Evolutionary conservation across 2,329 filamentous ascomycete species (phyloP).

Genomic region (Stagonosporopsis vannaccii): DNA sequence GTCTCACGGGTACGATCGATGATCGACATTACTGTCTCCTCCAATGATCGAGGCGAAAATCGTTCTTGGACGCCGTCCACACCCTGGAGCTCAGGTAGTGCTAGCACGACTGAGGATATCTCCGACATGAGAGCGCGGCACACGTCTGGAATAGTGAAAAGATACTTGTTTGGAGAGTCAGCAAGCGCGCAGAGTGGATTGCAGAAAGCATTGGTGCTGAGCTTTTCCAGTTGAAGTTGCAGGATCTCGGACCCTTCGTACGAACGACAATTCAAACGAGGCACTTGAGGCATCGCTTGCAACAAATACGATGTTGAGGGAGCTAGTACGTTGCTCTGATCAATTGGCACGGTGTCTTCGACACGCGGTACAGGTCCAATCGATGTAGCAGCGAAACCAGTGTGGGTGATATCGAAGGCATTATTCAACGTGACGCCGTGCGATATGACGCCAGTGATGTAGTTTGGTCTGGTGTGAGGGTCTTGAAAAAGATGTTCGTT

Average conservation of each 20-base stretch:
- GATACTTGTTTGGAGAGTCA: conserved; percentile 74
- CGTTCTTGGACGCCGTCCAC: conserved; percentile 67
- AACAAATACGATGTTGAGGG: conserved; percentile 66
- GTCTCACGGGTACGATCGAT: conserved; percentile 64
- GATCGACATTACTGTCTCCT: conserved; percentile 63
- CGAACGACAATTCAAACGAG: conserved; percentile 64
- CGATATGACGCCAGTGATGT: conserved; percentile 73
- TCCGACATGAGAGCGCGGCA: conserved; percentile 71
- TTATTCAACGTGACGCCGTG: conserved; percentile 62
- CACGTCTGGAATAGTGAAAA: conserved; percentile 71
- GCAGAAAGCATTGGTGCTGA: conserved; percentile 77
- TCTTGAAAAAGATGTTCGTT: conserved; percentile 75
- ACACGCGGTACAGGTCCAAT: conserved; percentile 50
- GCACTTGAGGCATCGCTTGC: conserved; percentile 67
- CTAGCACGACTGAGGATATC: conserved; percentile 78
- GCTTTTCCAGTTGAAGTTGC: conserved; percentile 76
- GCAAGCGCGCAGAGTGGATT: conserved; percentile 83
- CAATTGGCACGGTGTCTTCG: conserved; percentile 5
- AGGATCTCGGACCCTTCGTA: conserved; percentile 69
- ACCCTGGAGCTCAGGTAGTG: conserved; percentile 74
- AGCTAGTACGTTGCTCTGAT: conserved; percentile 40
- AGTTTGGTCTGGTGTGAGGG: conserved; percentile 70
- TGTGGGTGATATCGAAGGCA: conserved; percentile 63
- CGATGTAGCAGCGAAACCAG: conserved; percentile 65
- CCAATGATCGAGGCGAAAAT: conserved; percentile 63